A percentile compares a stretch with the other conserved stretches of the same genome.
Conservation (phyloP, 2,329 filamentous ascomycete species). For the Fusarium agapanthi region DNA sequence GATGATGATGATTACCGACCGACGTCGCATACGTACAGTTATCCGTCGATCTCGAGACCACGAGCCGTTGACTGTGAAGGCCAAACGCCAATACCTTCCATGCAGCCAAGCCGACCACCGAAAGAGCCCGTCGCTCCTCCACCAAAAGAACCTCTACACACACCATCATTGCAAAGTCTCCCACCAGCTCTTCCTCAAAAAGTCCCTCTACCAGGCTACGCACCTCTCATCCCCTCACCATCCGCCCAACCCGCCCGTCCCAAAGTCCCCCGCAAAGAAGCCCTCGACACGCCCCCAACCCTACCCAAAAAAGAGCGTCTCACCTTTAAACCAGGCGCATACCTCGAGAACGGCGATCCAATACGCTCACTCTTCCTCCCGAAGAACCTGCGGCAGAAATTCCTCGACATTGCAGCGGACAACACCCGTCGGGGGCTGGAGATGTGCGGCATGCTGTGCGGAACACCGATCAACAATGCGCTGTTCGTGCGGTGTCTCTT, state of each 20-base stretch:
- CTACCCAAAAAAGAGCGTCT: constrained; percentile 65
- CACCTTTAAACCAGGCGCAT: constrained; percentile 78
- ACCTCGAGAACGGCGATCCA: constrained; percentile 87
- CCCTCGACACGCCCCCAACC: constrained; percentile 34
- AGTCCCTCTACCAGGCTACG: constrained; percentile 37
- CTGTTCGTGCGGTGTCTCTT: constrained; percentile 89
- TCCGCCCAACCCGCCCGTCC: constrained; percentile 30
- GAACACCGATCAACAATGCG: constrained; percentile 89
- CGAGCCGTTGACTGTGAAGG: constrained; percentile 57
- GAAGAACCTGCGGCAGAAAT: constrained; percentile 74
- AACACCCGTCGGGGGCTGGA: constrained; percentile 88
- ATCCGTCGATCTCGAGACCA: constrained; percentile 65
- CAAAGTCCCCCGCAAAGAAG: constrained; percentile 44
- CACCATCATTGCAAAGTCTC: not conserved
- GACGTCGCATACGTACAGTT: constrained; percentile 55
- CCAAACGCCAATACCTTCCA: constrained; percentile 18
- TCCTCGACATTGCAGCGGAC: constrained; percentile 75
- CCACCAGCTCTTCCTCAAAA: constrained; percentile 45
- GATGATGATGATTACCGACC: constrained; percentile 42
- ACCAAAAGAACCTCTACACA: constrained; percentile 36
- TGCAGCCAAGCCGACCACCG: constrained; percentile 49
- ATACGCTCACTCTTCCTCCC: constrained; percentile 91
- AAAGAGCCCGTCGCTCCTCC: constrained; percentile 39
- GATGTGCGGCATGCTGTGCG: constrained; percentile 94
- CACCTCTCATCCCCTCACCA: constrained; percentile 33